These are phyloP conservation scores for Ustilago vetiveriae DNA, from an alignment of 1,284 basidiomycete species.

Conservation along the genomic window DNA sequence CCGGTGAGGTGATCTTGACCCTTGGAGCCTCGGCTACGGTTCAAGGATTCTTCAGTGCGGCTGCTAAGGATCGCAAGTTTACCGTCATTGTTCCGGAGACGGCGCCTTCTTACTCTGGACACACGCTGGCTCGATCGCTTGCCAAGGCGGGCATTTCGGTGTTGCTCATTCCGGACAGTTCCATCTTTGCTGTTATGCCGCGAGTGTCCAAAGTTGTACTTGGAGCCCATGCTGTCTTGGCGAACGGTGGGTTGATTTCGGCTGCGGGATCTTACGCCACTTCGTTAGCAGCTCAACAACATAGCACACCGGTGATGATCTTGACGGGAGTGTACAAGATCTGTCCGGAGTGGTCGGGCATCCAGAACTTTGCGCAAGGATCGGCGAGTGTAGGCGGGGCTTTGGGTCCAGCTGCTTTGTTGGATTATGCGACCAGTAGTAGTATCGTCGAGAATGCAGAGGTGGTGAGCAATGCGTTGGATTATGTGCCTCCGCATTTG, in stretches of 20 bases:
- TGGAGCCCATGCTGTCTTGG: conserved; percentile 90
- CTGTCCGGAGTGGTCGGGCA: conserved; percentile 88
- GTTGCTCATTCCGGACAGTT: conserved; percentile 92
- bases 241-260: conserved; percentile 93
- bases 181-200: conserved; percentile 94
- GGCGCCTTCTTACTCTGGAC: conserved; percentile 88
- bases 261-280: conserved; percentile 84
- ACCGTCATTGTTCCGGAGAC: conserved; percentile 96
- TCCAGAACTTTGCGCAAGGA: conserved; percentile 27
- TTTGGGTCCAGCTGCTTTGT: conserved; percentile 70
- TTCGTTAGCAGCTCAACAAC: conserved; percentile 87
- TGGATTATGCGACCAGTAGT: conserved; percentile 42
- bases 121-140: conserved; percentile 76
- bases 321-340: conserved; percentile 96
- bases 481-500: conserved; percentile 90
- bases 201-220: conserved; percentile 95
- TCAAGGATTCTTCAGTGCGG: conserved; percentile 90
- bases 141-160: conserved; percentile 86
- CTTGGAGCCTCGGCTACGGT: conserved; percentile 88
- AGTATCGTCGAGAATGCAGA: conserved; percentile 83
- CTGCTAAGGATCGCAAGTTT: conserved; percentile 88
- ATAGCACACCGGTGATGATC: conserved; percentile 92
- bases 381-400: conserved; percentile 9
- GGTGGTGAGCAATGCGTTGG: conserved; percentile 89
- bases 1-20: conserved; percentile 95